Base-by-base conservation (phyloP, 2,329 filamentous ascomycete genomes). In the Calonectria pseudoreteaudii region DNA sequence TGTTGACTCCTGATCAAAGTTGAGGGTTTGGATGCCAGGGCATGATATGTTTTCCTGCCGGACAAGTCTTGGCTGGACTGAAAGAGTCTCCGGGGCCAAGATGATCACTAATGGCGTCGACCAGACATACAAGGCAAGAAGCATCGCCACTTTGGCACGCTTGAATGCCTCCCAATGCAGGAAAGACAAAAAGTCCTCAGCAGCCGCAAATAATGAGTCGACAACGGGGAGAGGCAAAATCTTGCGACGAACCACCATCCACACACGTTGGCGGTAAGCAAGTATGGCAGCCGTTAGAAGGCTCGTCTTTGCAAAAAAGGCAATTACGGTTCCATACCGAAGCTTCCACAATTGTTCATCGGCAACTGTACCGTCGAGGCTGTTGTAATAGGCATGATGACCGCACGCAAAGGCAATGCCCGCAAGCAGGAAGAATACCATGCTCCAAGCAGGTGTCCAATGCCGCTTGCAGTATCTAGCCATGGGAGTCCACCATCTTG, bases 111-210 rank as follows among this genome's bases (percentile, higher is more conserved):
- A 38, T 31, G 79, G 79, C 3, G 76, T 80, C 13, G 67, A 70
- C 79, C 79, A 80, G 38, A 80, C 77, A 38, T 80, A 80, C n/a
- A 80, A 70, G 28, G 79, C 80, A 13, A 80, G 53, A 1, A 65
- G 66, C 76, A 80, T 80, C 65, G 79, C 79, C 11, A 80, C 76
- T 28, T 76, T 80, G 34, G 79, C 77, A 13, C 77, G 77, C 10
- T 69, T 71, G 68, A 76, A 79, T 0, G 78, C 77, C 41, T 80
- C 78, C 71, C 78, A 77, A 26, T 80, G 76, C 18, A 80, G 67
- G 18, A 80, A 28, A 4, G 77, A 76, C 8, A 74, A 73, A n/a
- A 80, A 44, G 64, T 80, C 78, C 52, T 80, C 77, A 11, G 75
- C 78, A 5, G 79, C 77, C 1, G 77, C 77, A 18, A 80, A 80